These are phyloP conservation scores for Aspergillus pseudonomiae DNA, from an alignment of 2,329 filamentous ascomycete species.

Conservation along the genomic window DNA sequence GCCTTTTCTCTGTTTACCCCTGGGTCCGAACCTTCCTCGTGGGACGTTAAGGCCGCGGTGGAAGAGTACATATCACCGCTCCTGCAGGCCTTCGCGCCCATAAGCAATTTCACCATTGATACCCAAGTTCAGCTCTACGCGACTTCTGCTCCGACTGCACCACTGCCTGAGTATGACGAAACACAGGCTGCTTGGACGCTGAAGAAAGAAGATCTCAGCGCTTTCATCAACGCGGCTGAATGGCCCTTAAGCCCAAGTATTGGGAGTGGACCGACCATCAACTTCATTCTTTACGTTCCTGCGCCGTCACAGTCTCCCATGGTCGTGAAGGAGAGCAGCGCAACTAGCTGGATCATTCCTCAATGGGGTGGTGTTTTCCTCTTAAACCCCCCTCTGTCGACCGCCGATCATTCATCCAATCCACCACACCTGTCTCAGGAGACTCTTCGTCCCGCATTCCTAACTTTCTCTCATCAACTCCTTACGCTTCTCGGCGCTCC, in stretches of 20 bases:
- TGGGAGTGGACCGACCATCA: conserved; percentile 87
- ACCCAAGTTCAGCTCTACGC: conserved; percentile 96
- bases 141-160: conserved; percentile 64
- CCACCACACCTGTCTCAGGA: conserved; percentile 61
- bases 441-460: conserved; percentile 75
- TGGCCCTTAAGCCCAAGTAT: conserved; percentile 97
- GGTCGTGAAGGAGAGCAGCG: conserved; percentile 60
- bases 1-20: conserved; percentile 94
- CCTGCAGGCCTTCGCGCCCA: conserved; percentile 74
- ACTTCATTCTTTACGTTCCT: conserved; percentile 91
- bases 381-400: conserved; percentile 56
- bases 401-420: conserved; percentile 40
- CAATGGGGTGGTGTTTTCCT: conserved; percentile 87
- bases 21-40: conserved; percentile 75
- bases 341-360: conserved; percentile 87
- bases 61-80: conserved; percentile 80
- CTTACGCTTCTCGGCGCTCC: conserved; percentile 86
- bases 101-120: conserved; percentile 94
- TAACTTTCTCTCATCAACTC: conserved; percentile 89
- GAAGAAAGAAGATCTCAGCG: conserved; percentile 82
- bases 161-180: conserved; percentile 58
- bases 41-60: conserved; percentile 86
- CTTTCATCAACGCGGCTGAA: conserved; percentile 96
- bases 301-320: conserved; percentile 66
- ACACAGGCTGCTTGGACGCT: conserved; percentile 66